phyloP scores from a whole-genome alignment of 257 asterid species.

The Capsicum chinense region DNA sequence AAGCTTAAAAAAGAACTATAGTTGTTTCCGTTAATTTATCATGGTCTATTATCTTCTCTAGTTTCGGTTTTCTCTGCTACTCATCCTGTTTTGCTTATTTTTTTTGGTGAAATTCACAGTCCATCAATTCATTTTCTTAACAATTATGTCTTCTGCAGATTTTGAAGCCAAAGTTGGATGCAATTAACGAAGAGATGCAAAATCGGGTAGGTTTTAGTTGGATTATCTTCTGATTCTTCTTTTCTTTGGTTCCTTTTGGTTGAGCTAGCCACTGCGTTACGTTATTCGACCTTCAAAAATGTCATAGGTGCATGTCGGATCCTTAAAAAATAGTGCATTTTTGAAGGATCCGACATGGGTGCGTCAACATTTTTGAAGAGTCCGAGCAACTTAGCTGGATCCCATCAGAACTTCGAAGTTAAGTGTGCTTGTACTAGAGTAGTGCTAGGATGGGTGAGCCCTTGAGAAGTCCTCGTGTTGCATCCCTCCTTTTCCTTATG shows the following conservation, averaged over 20 bases:
- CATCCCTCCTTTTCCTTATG: too few relatives aligned
- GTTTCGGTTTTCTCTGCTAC: not conserved
- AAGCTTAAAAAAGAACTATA: not conserved
- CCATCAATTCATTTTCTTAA: not conserved
- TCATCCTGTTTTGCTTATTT: not conserved
- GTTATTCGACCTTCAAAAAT: not conserved
- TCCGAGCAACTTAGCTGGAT: too few relatives aligned
- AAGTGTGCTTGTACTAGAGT: too few relatives aligned
- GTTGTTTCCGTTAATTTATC: not conserved
- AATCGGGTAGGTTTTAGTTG: constrained; percentile 54
- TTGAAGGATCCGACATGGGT: too few relatives aligned
- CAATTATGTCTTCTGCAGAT: constrained; percentile 54
- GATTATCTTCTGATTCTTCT: not conserved
- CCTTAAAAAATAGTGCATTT: too few relatives aligned
- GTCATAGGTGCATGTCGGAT: too few relatives aligned
- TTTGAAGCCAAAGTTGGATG: constrained; percentile 74
- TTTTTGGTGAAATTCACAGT: not conserved
- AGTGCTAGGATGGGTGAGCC: too few relatives aligned
- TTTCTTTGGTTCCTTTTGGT: constrained; percentile 8
- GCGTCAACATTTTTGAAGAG: too few relatives aligned
- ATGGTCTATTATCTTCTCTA: not conserved
- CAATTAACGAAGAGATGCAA: constrained; percentile 73
- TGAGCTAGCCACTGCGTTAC: not conserved
- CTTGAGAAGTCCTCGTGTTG: too few relatives aligned
- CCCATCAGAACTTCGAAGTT: too few relatives aligned